Percentiles rank a stretch among this genome's conserved stretches.
These are phyloP conservation scores for Chlamydomonas sp. DNA, from an alignment of 139 green algal genomes.

Conservation along the genomic window DNA sequence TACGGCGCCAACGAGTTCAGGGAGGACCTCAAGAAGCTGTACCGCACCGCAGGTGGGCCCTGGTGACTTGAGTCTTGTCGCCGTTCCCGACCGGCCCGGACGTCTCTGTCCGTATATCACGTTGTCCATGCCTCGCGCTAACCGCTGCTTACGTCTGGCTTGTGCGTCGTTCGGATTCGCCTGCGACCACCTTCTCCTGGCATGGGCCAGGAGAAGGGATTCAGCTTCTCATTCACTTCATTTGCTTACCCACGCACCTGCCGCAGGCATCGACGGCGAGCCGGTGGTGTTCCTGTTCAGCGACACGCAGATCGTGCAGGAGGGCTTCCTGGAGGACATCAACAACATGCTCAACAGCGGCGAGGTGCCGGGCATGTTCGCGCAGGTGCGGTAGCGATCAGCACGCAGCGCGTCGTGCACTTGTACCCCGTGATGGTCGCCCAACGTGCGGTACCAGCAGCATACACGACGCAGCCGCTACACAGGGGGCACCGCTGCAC, in stretches of 20 bases:
- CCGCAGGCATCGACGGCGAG: constrained; percentile 72
- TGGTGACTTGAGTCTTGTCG: too few species aligned
- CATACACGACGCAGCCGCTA: too few species aligned
- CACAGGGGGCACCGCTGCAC: too few species aligned
- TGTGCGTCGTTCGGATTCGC: background rate
- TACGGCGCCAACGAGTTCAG: constrained; percentile 81
- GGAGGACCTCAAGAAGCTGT: constrained; percentile 88
- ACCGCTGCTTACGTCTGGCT: too few species aligned
- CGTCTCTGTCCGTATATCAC: too few species aligned
- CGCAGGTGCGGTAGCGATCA: background rate
- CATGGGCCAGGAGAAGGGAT: background rate
- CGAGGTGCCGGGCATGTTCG: constrained; percentile 74
- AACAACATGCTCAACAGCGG: constrained; percentile 90
- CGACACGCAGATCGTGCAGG: constrained; percentile 81
- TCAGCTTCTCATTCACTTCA: too few species aligned
- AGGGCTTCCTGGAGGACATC: constrained; percentile 87
- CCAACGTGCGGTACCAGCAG: too few species aligned
- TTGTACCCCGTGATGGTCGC: too few species aligned
- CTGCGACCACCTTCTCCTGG: background rate
- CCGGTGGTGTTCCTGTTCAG: constrained; percentile 82
- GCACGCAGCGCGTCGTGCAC: too few species aligned
- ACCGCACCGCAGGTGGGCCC: constrained; percentile 51
- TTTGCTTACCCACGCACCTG: background rate
- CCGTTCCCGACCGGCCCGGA: too few species aligned
- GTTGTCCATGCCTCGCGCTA: too few species aligned